Conservation (phyloP, 345 rosid genomes). For the Euphorbia peplus region DNA sequence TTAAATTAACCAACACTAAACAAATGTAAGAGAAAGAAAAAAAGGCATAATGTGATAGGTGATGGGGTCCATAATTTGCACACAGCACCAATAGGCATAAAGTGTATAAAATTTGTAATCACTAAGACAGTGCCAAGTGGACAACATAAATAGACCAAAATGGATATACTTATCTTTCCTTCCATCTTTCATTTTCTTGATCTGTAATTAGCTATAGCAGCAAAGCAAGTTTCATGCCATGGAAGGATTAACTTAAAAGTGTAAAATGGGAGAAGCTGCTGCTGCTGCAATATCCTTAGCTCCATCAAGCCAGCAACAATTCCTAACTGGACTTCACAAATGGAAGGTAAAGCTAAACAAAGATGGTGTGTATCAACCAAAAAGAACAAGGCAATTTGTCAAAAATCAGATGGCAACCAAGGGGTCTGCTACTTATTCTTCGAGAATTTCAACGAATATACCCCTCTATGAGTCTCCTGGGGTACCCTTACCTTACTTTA, state of each 20-base stretch:
- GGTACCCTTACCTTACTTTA: slow-evolving; percentile 37
- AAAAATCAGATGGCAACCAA: slow-evolving; percentile 34
- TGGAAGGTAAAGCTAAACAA: slow-evolving; percentile 14
- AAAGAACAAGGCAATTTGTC: slow-evolving; percentile 11
- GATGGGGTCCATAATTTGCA: neutral
- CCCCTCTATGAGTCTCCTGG: slow-evolving; percentile 82
- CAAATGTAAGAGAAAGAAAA: neutral
- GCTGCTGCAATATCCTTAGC: slow-evolving; percentile 31
- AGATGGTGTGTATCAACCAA: slow-evolving; percentile 19
- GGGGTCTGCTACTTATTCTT: slow-evolving; percentile 51
- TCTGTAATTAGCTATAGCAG: neutral
- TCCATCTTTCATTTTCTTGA: neutral
- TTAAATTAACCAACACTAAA: neutral
- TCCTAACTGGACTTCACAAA: slow-evolving; percentile 20
- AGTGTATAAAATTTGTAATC: neutral
- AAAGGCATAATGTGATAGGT: neutral
- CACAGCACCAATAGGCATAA: neutral
- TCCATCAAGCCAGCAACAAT: slow-evolving; percentile 27
- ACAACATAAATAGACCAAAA: neutral
- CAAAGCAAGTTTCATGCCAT: neutral
- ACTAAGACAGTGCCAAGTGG: slow-evolving; percentile 2
- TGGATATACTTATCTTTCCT: neutral
- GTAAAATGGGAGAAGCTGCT: slow-evolving; percentile 31
- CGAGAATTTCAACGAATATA: slow-evolving; percentile 70
- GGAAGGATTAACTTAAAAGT: neutral